These are phyloP conservation scores for Fusarium compactum DNA, from an alignment of 2,329 filamentous ascomycete genomes.

Conservation along the genomic window DNA sequence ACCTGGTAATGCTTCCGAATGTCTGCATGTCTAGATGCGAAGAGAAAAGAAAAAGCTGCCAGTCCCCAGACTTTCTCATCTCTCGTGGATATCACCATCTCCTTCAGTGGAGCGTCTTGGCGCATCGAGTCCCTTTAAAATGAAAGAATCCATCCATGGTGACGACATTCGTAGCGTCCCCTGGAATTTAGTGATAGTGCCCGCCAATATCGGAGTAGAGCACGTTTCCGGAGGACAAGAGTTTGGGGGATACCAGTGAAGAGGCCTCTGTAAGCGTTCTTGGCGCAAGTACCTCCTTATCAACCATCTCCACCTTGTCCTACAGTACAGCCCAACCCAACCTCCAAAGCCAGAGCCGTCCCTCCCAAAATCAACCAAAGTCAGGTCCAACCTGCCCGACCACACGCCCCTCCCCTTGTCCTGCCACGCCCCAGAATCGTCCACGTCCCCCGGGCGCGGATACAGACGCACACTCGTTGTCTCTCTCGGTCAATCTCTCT, in stretches of 20 bases:
- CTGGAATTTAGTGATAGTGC: conserved; percentile 39
- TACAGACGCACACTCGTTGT: conserved; percentile 41
- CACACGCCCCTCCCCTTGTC: conserved; percentile 43
- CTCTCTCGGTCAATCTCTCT: conserved; percentile 42
- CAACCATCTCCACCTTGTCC: conserved; percentile 31
- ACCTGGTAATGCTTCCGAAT: neutral
- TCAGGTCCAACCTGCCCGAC: conserved; percentile 9
- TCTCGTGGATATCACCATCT: conserved; percentile 25
- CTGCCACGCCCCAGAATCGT: conserved; percentile 45
- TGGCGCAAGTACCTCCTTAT: conserved; percentile 17
- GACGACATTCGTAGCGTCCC: conserved; percentile 43
- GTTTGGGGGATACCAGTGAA: conserved; percentile 24
- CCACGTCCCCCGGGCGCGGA: conserved; percentile 44
- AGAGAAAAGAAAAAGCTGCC: neutral
- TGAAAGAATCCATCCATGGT: conserved; percentile 27
- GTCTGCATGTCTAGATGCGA: neutral
- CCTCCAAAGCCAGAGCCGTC: conserved; percentile 19
- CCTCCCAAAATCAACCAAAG: neutral
- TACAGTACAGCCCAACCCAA: conserved; percentile 40
- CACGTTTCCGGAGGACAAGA: conserved; percentile 22
- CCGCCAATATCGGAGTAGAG: conserved; percentile 34
- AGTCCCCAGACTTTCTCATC: conserved; percentile 6
- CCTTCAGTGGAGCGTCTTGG: conserved; percentile 29
- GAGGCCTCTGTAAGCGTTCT: accelerated
- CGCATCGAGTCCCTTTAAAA: conserved; percentile 25